A percentile compares a stretch with the other conserved stretches of the same genome.
Conservation (phyloP, 2,329 filamentous ascomycete genomes). For the Ceratocystis variospora region DNA sequence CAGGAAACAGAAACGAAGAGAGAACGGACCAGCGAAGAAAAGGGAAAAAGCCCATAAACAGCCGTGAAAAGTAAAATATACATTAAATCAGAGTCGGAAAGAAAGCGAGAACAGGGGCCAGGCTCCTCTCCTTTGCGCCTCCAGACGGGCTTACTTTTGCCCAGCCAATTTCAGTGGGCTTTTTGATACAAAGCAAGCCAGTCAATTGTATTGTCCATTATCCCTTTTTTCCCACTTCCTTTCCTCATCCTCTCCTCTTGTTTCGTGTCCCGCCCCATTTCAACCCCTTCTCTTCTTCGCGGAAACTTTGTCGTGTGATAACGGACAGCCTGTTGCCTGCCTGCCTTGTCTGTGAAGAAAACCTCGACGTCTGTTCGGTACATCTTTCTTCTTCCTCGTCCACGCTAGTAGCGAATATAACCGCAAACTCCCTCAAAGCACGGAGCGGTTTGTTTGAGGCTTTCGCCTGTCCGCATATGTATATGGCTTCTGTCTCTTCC, state of each 20-base stretch:
- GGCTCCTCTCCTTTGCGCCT: too few species aligned
- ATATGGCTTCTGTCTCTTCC: background rate
- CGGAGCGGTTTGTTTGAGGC: background rate
- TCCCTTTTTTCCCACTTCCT: too few species aligned
- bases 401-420: background rate
- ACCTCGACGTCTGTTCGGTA: too few species aligned
- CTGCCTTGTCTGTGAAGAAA: too few species aligned
- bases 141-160: background rate
- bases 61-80: background rate
- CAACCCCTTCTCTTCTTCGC: too few species aligned
- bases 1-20: background rate
- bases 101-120: too few species aligned
- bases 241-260: too few species aligned
- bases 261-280: too few species aligned
- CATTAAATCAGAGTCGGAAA: too few species aligned
- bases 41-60: background rate
- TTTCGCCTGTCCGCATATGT: background rate
- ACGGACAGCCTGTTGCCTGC: too few species aligned
- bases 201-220: background rate
- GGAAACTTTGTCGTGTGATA: too few species aligned
- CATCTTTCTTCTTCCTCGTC: background rate
- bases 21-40: background rate
- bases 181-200: background rate
- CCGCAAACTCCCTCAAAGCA: background rate
- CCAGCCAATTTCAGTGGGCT: background rate